phyloP scores from a whole-genome alignment of 1,284 basidiomycete genomes.

The Rhodotorula sp. region DNA sequence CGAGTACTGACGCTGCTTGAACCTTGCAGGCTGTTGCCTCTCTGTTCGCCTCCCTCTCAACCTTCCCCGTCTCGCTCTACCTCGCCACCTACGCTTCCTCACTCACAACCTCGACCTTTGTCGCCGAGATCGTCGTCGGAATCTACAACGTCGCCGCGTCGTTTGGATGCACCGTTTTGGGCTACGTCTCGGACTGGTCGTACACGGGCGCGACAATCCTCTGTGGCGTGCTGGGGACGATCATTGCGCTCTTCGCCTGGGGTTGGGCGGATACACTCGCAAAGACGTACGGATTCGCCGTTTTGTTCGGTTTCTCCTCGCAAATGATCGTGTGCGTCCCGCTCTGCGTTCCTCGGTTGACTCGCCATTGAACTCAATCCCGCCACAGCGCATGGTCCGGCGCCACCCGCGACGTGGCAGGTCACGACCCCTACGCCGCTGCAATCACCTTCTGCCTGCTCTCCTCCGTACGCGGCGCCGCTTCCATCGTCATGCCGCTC shows the following conservation, averaged over 20 bases:
- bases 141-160: conserved; percentile 16
- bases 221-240: background rate
- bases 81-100: conserved; percentile 9
- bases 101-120: background rate
- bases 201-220: background rate
- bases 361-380: no score
- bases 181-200: conserved; percentile 2
- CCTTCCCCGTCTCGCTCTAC: conserved; percentile 19
- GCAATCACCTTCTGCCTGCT: background rate
- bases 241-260: conserved; percentile 1
- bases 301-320: background rate
- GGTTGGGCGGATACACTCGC: conserved; percentile 4
- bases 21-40: background rate
- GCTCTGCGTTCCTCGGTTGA: no score
- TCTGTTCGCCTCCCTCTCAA: background rate
- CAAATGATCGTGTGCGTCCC: background rate
- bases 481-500: conserved; percentile 3
- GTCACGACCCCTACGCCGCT: background rate
- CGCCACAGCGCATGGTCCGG: background rate
- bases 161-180: background rate
- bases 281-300: background rate
- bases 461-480: conserved; percentile 16
- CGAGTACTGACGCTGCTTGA: no score
- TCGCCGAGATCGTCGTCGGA: conserved; percentile 11
- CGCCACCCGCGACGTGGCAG: background rate